Percentiles rank a stretch among this genome's conserved stretches.
Evolutionary conservation across 2,329 filamentous ascomycete genomes (phyloP).

Genomic region (Fusarium humuli): DNA sequence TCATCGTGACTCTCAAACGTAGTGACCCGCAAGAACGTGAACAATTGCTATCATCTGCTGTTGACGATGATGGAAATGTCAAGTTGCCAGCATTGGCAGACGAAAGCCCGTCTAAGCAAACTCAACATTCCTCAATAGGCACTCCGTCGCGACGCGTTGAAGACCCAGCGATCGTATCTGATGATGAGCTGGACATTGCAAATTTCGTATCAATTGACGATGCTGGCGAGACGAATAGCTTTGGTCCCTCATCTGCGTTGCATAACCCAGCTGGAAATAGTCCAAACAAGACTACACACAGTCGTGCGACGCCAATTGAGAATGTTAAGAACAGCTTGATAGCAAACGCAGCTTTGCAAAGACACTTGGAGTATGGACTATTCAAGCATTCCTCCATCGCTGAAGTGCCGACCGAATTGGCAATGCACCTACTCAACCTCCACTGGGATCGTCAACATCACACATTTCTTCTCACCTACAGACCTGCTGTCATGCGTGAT

Average conservation of each 20-base stretch:
- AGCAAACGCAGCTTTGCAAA: constrained; percentile 14
- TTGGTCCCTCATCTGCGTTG: constrained; percentile 13
- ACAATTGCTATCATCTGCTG: not conserved
- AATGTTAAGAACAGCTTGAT: constrained; percentile 7
- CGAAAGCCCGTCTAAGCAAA: rapidly evolving
- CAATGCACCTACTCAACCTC: constrained; percentile 13
- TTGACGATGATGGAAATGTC: constrained; percentile 1
- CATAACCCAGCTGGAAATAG: constrained; percentile 9
- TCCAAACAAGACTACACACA: not conserved
- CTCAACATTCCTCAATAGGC: not conserved
- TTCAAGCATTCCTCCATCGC: not conserved
- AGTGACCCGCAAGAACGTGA: not conserved
- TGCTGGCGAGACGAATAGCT: constrained; percentile 7
- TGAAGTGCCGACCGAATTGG: constrained; percentile 1
- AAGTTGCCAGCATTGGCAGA: not conserved
- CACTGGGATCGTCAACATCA: constrained; percentile 27
- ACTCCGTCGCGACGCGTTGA: rapidly evolving
- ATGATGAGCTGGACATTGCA: constrained; percentile 2
- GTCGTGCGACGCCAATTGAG: not conserved
- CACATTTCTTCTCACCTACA: constrained; percentile 15
- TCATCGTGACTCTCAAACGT: constrained; percentile 3
- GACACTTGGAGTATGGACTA: not conserved
- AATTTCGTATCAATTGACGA: constrained; percentile 16
- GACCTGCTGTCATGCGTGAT: constrained; percentile 14
- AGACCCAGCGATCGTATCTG: not conserved